Percentiles rank a stretch among this genome's conserved stretches.
These are phyloP conservation scores for Trichosporon asahii DNA, from an alignment of 1,284 basidiomycete species.

Conservation along the genomic window DNA sequence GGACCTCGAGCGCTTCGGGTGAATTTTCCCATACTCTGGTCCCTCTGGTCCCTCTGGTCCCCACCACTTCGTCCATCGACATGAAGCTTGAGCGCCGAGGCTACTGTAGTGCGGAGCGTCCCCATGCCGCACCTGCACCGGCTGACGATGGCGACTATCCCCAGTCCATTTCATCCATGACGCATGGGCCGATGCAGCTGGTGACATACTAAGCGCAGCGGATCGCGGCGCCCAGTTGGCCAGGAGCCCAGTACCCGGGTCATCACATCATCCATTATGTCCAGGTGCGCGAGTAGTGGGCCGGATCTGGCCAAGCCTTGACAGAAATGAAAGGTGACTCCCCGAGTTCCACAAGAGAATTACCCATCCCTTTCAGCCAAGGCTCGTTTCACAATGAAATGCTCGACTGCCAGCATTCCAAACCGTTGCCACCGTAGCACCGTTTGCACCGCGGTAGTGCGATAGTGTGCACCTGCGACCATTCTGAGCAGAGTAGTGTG, in stretches of 20 bases:
- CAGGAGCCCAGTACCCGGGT: too few relatives aligned
- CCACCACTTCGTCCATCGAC: background rate
- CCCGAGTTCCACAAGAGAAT: background rate
- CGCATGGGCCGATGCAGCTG: too few relatives aligned
- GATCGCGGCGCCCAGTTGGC: too few relatives aligned
- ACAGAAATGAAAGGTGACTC: background rate
- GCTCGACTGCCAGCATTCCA: too few relatives aligned
- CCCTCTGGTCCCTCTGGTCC: background rate
- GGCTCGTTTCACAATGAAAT: background rate
- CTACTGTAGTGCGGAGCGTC: background rate
- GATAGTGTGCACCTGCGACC: too few relatives aligned
- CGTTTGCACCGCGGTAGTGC: too few relatives aligned
- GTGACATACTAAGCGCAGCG: too few relatives aligned
- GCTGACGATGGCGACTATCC: background rate
- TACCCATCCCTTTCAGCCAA: too few relatives aligned
- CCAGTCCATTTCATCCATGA: background rate
- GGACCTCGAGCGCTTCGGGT: background rate
- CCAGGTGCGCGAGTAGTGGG: background rate
- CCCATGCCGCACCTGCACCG: background rate
- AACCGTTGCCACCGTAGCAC: too few relatives aligned
- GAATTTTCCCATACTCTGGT: background rate
- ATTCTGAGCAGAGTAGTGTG: background rate
- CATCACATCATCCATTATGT: background rate
- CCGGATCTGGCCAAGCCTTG: background rate
- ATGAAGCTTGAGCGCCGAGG: background rate